Evolutionary conservation across 2,329 filamentous ascomycete species (phyloP).

Genomic region (Hymenoscyphus albidus): DNA sequence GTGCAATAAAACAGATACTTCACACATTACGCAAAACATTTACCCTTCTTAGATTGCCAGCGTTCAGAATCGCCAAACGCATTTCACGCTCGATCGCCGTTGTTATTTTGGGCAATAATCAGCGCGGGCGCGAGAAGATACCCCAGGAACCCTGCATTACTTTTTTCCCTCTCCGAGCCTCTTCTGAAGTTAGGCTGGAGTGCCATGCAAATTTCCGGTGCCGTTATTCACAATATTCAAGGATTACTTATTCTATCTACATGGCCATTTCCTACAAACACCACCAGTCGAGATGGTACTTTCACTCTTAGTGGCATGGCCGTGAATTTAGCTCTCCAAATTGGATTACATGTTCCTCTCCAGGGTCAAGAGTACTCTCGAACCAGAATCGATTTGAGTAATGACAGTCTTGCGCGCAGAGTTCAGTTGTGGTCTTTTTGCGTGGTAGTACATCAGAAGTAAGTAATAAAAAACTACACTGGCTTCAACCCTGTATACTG

Average conservation of each 20-base stretch:
- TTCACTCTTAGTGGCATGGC: slow-evolving; percentile 16
- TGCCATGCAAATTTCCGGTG: slow-evolving; percentile 14
- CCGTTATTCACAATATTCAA: slow-evolving; percentile 18
- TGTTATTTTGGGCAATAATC: slow-evolving; percentile 19
- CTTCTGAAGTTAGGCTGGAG: slow-evolving; percentile 14
- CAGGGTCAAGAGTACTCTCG: slow-evolving; percentile 18
- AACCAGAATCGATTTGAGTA: slow-evolving; percentile 14
- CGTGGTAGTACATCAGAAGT: slow-evolving; percentile 18
- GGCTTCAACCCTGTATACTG: neutral
- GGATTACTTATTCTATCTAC: slow-evolving; percentile 16
- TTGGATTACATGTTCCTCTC: slow-evolving; percentile 18
- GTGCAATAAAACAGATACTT: slow-evolving; percentile 11
- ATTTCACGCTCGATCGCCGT: slow-evolving; percentile 16
- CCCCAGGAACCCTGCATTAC: slow-evolving; percentile 9
- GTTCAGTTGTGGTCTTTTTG: slow-evolving; percentile 18
- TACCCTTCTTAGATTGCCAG: slow-evolving; percentile 15
- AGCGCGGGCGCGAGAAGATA: slow-evolving; percentile 15
- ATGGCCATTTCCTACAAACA: slow-evolving; percentile 16
- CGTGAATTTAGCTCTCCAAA: slow-evolving; percentile 15
- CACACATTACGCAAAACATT: slow-evolving; percentile 13
- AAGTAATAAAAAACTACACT: neutral
- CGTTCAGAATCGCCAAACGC: slow-evolving; percentile 13
- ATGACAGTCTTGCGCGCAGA: slow-evolving; percentile 9
- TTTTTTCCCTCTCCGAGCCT: slow-evolving; percentile 11
- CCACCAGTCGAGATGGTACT: slow-evolving; percentile 16